A percentile compares a stretch with the other conserved stretches of the same genome.
phyloP scores from a whole-genome alignment of 768 basidiomycete species.

The Sporobolomyces pararoseus region DNA sequence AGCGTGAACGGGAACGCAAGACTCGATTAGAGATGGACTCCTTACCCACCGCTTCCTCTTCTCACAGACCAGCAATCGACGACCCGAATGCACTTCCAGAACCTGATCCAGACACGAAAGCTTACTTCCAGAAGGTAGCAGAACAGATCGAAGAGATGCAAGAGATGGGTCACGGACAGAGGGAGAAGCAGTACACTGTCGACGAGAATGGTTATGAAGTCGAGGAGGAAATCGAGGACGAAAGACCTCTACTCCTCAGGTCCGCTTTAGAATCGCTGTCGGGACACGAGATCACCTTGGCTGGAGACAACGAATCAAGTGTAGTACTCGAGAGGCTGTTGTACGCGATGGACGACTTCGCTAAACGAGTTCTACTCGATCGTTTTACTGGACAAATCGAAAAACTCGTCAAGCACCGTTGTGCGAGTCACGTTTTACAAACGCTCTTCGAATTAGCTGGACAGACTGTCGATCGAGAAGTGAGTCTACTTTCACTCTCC shows the following conservation, averaged over 20 bases:
- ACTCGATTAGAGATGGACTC: constrained; percentile 30
- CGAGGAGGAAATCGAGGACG: constrained; percentile 49
- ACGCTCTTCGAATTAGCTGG: constrained; percentile 44
- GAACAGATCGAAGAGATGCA: constrained; percentile 45
- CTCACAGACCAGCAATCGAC: neutral
- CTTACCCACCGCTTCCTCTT: constrained; percentile 1
- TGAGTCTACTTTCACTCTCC: constrained; percentile 19
- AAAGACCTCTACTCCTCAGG: constrained; percentile 69
- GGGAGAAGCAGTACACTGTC: constrained; percentile 21
- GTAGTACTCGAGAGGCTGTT: constrained; percentile 81
- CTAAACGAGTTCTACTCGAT: constrained; percentile 84
- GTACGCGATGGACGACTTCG: constrained; percentile 93
- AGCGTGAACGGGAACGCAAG: constrained; percentile 35
- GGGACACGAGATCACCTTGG: constrained; percentile 80
- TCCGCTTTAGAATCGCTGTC: constrained; percentile 80
- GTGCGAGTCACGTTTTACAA: constrained; percentile 40
- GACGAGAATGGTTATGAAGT: constrained; percentile 40
- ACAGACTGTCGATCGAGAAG: constrained; percentile 53
- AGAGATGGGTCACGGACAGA: constrained; percentile 16
- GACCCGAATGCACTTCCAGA: constrained; percentile 40
- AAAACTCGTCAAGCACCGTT: constrained; percentile 36
- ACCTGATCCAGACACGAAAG: constrained; percentile 46
- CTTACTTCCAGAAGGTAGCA: constrained; percentile 44
- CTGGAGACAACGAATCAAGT: constrained; percentile 91
- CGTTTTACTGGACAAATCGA: constrained; percentile 80